Conservation (phyloP, 2,329 filamentous ascomycete genomes). For the Curvularia eragrostidis region DNA sequence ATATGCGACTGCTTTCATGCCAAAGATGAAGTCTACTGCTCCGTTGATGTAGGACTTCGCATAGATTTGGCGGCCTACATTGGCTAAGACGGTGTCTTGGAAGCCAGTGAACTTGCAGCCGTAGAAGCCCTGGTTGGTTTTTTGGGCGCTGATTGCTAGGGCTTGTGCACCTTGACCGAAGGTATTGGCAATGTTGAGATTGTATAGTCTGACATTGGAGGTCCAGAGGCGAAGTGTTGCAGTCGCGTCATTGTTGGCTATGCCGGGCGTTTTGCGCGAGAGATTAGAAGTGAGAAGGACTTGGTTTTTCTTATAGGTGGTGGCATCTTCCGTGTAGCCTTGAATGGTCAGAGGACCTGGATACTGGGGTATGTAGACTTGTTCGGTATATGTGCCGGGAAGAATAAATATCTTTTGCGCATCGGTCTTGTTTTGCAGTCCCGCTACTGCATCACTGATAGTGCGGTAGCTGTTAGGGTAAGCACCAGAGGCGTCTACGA, state of each 20-base stretch:
- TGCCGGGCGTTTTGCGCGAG: conserved; percentile 39
- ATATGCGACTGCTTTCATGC: conserved; percentile 56
- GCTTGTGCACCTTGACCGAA: conserved; percentile 48
- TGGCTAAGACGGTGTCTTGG: conserved; percentile 57
- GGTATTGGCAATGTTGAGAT: conserved; percentile 62
- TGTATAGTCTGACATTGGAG: conserved; percentile 63
- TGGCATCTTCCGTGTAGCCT: conserved; percentile 62
- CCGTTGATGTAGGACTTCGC: conserved; percentile 62
- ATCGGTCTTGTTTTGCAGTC: conserved; percentile 17
- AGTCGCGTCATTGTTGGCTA: conserved; percentile 58
- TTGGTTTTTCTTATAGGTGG: conserved; percentile 60
- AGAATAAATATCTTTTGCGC: conserved; percentile 62
- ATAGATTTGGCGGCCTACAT: conserved; percentile 61
- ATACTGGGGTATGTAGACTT: conserved; percentile 59
- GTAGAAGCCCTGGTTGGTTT: conserved; percentile 60
- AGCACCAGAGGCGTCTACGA: conserved; percentile 27
- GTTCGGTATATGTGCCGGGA: conserved; percentile 63
- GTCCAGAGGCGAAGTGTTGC: conserved; percentile 55
- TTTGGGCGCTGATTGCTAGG: conserved; percentile 60
- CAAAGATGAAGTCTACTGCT: conserved; percentile 66
- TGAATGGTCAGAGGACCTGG: conserved; percentile 60
- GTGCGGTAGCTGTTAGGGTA: conserved; percentile 23
- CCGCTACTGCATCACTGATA: conserved; percentile 25
- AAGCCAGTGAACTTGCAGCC: conserved; percentile 60
- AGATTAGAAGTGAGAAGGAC: conserved; percentile 59